Evolutionary conservation across 2,329 filamentous ascomycete genomes (phyloP), one percentile per base, ranked within the genome.

Genomic region (Hypoxylon sp.): DNA sequence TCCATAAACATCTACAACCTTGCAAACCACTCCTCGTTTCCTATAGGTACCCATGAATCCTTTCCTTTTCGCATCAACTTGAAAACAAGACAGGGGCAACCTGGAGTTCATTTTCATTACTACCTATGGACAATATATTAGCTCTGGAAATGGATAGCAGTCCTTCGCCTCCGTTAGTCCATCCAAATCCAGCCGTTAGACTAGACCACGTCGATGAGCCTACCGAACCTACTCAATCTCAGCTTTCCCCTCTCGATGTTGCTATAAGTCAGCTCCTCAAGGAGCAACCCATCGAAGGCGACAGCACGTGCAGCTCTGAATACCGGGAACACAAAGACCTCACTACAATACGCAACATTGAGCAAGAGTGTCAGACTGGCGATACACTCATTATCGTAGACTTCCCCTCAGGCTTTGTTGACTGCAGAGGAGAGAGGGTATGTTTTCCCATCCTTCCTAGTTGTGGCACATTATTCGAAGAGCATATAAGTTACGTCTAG

Each of bases 381-480:
- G 77, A 79, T 43, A 78, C 75, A 0, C 59, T 78, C 5, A 69
- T 79, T 19, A 68, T 77, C 32, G 65, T 81, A 19, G 71, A 74
- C 21, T 71, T 74, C 30, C 59, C 59, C 3, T 2, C 5, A 2
- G 31, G 31, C 8, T 36, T 45, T 48, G 9, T 20, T 3, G 30
- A 53, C 21, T 59, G 56, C 27, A 45, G 7, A 17, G 15, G 38
- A 16, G 38, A 38, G 8, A 13, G 31, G 37, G 56, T 57, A 49
- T 12, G 56, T 32, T 6, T 25, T 23, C 17, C 35, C 26, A n/a
- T n/a, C 21, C 27, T 4, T 9, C 11, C 2, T 15, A 25, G 19
- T 8, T 20, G 21, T 43, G 12, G 9, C 2, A 17, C 26, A 21
- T 11, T 17, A 11, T 3, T 15, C 16, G 4, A 9, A 15, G 16